Evolutionary conservation across 441 rosid genomes (phyloP), one percentile per base, ranked within the genome.

Genomic region (Adansonia gregorii): DNA sequence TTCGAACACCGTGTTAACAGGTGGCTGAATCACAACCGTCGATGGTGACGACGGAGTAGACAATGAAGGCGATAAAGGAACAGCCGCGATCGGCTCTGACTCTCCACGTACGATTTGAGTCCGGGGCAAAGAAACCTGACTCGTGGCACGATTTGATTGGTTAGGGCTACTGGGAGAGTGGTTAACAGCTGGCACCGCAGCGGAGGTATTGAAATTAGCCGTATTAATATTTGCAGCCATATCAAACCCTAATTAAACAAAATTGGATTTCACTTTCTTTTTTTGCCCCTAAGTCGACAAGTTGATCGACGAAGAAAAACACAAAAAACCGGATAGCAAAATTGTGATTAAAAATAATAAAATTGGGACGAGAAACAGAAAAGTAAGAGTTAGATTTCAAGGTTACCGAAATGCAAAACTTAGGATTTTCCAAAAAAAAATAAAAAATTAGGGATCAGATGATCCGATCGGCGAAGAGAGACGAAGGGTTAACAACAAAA

Each of bases 41-140:
- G 82, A 20, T 22, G 63, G 27, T 0, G 78, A 35, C 2, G 72
- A 65, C 5, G 64, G 39, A 8, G 75, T 15, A 14, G 41, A 14
- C 0, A 81, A 49, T 2, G 45, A 22, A 0, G 86, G 80, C 22
- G 84, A 79, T 17, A 78, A 58, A 45, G 82, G 78, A 43, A 41
- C 67, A 10, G 79, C 84, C 10, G 76, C 67, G 73, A 45, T 49
- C 76, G 81, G 64, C 67, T 78, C 84, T 3, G 74, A 60, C 79
- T 68, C 80, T 71, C 82, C 81, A 67, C 81, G 59, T 59, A 78
- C 81, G 79, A 85, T 46, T 52, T 82, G 80, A 72, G 55, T 80
- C 88, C 88, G 83, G 8, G 88, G 83, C 46, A 82, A 71, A 52
- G 92, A 78, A 22, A 80, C 81, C 14, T 73, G 43, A 51, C 78